Evolutionary conservation across 768 basidiomycete species (phyloP).

Genomic region (Suillus variegatus): DNA sequence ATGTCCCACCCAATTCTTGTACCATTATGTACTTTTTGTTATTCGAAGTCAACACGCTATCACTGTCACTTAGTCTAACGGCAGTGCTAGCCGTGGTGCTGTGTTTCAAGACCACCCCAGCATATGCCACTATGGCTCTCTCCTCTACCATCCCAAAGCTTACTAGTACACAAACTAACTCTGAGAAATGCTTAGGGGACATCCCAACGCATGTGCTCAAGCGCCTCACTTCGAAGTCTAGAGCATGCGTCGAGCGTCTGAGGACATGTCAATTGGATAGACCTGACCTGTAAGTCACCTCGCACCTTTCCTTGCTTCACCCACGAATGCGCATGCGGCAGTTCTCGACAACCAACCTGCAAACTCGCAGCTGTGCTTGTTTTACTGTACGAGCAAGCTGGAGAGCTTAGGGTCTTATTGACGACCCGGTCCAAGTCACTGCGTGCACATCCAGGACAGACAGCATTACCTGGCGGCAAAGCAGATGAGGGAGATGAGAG

Average conservation of each 20-base stretch:
- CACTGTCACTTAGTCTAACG: neutral
- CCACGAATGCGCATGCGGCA: slow-evolving; percentile 15
- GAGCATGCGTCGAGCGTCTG: slow-evolving; percentile 43
- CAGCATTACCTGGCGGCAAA: slow-evolving; percentile 83
- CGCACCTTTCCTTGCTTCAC: neutral
- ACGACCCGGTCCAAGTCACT: slow-evolving; percentile 83
- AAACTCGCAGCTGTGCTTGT: slow-evolving; percentile 79
- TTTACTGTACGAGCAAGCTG: slow-evolving; percentile 72
- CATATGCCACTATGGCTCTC: slow-evolving; percentile 3
- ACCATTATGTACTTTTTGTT: neutral
- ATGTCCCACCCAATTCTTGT: neutral
- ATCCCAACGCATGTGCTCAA: neutral
- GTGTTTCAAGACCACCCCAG: neutral
- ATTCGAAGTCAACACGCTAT: neutral
- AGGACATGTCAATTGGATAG: slow-evolving; percentile 30
- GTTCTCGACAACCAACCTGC: slow-evolving; percentile 34
- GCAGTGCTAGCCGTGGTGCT: neutral
- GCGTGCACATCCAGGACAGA: slow-evolving; percentile 77
- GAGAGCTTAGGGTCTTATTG: slow-evolving; percentile 70
- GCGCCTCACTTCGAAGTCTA: slow-evolving; percentile 12
- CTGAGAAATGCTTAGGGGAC: neutral
- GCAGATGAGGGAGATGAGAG: slow-evolving; percentile 65
- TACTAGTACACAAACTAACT: neutral
- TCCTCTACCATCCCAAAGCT: neutral
- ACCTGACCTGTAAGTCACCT: slow-evolving; percentile 54